Evolutionary conservation across 257 asterid genomes (phyloP), one percentile per base, ranked within the genome.

Genomic region (Capsicum baccatum): DNA sequence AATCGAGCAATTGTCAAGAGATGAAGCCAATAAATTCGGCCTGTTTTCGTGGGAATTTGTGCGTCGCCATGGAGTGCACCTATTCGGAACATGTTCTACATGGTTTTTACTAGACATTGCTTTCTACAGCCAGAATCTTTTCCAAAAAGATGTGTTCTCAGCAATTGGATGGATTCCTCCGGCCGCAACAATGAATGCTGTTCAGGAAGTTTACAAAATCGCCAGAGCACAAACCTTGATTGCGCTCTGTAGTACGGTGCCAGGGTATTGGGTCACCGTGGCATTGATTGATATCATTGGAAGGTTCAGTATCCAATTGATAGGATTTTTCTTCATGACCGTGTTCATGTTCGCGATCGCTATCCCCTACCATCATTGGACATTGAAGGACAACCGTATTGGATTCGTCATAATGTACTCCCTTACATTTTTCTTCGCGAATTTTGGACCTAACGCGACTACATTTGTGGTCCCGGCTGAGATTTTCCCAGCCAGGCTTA

Each of bases 251-350:
- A 86, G 88, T 69, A 87, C 89, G 0, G 89, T 87, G 14, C 89
- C 89, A 4, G 89, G 89, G 0, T 84, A 87, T 58, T 87, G 90
- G 90, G 8, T 70, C 15, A 87, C 89, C 1, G 89, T 87, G 14
- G 54, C 39, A 13, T 48, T 87, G n/a, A 87, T 87, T 64, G 89
- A 87, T 42, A 69, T 19, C 21, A 19, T 87, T 0, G 88, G 89
- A 11, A 59, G 88, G 2, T 87, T 87, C 9, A 86, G 5, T 3
- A 74, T 74, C 60, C 80, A 74, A 48, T 10, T 74, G 60, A 48
- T 73, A 6, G 60, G 80, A 6, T 74, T 84, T 64, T 26, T 85
- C 64, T 81, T 64, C 79, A 87, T 87, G 89, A 84, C 87, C 6
- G 85, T 84, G 8, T 87, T 87, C 42, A 87, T 87, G 87, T 26